These are phyloP conservation scores for Cordyceps fumosorosea DNA, from an alignment of 2,329 filamentous ascomycete genomes.

Conservation along the genomic window DNA sequence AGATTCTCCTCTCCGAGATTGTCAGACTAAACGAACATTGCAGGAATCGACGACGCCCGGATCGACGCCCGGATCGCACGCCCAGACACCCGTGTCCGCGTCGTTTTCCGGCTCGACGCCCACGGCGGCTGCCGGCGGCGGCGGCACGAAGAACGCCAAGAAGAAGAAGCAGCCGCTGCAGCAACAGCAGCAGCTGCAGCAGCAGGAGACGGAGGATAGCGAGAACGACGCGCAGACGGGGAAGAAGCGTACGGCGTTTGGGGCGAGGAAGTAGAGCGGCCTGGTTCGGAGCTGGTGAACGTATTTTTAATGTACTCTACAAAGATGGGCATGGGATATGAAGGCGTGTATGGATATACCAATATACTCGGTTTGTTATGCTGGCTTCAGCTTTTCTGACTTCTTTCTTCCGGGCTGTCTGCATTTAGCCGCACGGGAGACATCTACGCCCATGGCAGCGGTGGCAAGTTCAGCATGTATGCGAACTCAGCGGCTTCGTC, in stretches of 20 bases:
- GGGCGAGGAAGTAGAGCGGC: slow-evolving; percentile 40
- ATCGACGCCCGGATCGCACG: slow-evolving; percentile 41
- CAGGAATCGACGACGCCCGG: slow-evolving; percentile 39
- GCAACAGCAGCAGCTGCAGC: slow-evolving; percentile 18
- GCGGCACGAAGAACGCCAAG: slow-evolving; percentile 46
- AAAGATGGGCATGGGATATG: not conserved
- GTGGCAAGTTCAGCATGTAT: too few relatives aligned
- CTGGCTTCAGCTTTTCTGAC: not conserved
- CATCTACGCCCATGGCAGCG: not conserved
- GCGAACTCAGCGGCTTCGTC: too few relatives aligned
- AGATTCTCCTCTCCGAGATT: slow-evolving; percentile 13
- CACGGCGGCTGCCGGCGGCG: slow-evolving; percentile 34
- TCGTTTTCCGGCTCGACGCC: slow-evolving; percentile 45
- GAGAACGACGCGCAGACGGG: slow-evolving; percentile 48
- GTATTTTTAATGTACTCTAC: not conserved
- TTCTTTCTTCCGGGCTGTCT: too few relatives aligned
- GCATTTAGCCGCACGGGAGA: too few relatives aligned
- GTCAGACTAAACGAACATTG: not conserved
- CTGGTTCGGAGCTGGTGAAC: too few relatives aligned
- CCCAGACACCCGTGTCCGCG: slow-evolving; percentile 49
- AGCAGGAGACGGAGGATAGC: slow-evolving; percentile 42
- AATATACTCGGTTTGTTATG: not conserved
- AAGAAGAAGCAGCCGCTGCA: slow-evolving; percentile 32
- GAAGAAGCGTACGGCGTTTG: slow-evolving; percentile 54
- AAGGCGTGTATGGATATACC: slow-evolving; percentile 8